A percentile compares a stretch with the other conserved stretches of the same genome.
Conservation (phyloP, 2,329 filamentous ascomycete genomes). For the Ophiostoma australiae region DNA sequence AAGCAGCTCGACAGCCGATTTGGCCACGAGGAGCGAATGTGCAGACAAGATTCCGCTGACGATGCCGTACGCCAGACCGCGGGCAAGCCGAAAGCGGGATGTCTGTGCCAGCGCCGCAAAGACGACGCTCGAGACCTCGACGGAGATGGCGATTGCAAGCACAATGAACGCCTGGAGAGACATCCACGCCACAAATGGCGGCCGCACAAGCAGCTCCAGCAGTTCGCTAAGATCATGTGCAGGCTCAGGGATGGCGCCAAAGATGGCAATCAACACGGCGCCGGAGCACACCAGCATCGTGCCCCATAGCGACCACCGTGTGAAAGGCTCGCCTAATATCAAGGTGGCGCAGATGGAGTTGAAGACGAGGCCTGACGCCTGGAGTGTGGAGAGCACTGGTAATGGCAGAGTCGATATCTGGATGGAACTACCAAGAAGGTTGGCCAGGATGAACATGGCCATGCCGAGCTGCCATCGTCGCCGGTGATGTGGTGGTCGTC, state of each 20-base stretch:
- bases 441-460: conserved; percentile 93
- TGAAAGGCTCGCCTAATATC: conserved; percentile 90
- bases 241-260: conserved; percentile 89
- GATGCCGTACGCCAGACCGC: conserved; percentile 82
- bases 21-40: conserved; percentile 87
- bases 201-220: conserved; percentile 65
- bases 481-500: conserved; percentile 81
- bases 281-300: conserved; percentile 83
- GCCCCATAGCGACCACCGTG: conserved; percentile 83
- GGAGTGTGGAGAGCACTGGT: conserved; percentile 88
- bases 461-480: conserved; percentile 96
- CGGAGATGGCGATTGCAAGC: conserved; percentile 58
- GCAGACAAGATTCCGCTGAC: conserved; percentile 91
- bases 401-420: conserved; percentile 95
- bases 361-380: conserved; percentile 94
- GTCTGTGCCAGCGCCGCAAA: conserved; percentile 43
- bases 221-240: conserved; percentile 83
- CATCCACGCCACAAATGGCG: conserved; percentile 86
- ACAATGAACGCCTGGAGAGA: conserved; percentile 70
- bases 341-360: conserved; percentile 96
- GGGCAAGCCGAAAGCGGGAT: conserved; percentile 57
- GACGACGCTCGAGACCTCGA: conserved; percentile 50
- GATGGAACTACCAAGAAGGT: conserved; percentile 89
- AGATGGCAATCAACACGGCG: conserved; percentile 86
- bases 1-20: conserved; percentile 91